These are phyloP conservation scores for Gossypium trilobum DNA, from an alignment of 441 rosid species.

Conservation along the genomic window DNA sequence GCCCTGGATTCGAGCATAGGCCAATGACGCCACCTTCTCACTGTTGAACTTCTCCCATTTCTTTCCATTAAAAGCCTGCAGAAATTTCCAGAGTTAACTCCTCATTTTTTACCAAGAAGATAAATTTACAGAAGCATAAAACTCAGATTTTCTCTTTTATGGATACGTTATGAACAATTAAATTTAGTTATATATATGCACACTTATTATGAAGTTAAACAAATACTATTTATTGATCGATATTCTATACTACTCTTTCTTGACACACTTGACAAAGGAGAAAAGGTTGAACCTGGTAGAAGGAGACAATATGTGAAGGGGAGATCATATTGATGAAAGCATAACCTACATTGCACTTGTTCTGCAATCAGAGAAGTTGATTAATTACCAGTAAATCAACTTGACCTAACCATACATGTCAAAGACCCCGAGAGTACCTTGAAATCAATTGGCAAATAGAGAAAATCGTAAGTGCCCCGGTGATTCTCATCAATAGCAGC, in stretches of 20 bases:
- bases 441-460: slow-evolving; percentile 67
- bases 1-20: slow-evolving; percentile 84
- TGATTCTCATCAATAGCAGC: slow-evolving; percentile 79
- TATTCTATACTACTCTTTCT: background rate
- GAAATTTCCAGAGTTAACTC: slow-evolving; percentile 13
- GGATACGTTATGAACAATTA: background rate
- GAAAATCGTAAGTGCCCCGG: slow-evolving; percentile 59
- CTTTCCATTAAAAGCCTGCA: slow-evolving; percentile 70
- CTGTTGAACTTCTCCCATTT: slow-evolving; percentile 83
- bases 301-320: slow-evolving; percentile 64
- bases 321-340: slow-evolving; percentile 81
- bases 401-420: background rate
- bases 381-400: background rate
- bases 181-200: background rate
- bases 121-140: background rate
- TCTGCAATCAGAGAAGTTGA: slow-evolving; percentile 38
- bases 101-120: background rate
- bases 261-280: background rate
- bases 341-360: slow-evolving; percentile 80
- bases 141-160: background rate
- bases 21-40: slow-evolving; percentile 67
- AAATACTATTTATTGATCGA: background rate
- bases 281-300: slow-evolving; percentile 45
- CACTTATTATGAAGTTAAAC: background rate
- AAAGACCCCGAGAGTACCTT: slow-evolving; percentile 35